Percentiles rank a stretch among this genome's conserved stretches.
phyloP scores from a whole-genome alignment of 2,329 filamentous ascomycete species.

The Hypoxylon sp. region DNA sequence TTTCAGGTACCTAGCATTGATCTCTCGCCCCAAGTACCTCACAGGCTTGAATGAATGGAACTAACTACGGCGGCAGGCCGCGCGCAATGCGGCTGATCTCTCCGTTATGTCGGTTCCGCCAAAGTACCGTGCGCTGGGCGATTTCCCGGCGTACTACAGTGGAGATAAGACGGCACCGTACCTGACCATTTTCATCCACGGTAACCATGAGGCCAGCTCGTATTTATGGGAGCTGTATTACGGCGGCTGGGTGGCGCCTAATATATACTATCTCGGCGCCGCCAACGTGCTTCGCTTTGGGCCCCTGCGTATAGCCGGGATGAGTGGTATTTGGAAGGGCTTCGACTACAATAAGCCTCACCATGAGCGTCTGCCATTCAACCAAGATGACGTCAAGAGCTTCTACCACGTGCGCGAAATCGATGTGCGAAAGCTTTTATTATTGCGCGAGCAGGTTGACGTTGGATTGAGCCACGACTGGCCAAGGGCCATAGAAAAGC shows the following conservation, averaged over 20 bases:
- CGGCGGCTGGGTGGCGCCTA: constrained; percentile 95
- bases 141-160: constrained; percentile 95
- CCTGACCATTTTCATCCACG: constrained; percentile 90
- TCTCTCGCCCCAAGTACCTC: neutral
- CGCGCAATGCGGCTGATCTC: constrained; percentile 89
- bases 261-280: constrained; percentile 96
- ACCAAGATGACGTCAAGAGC: constrained; percentile 77
- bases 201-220: constrained; percentile 94
- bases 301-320: constrained; percentile 85
- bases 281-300: constrained; percentile 89
- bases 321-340: constrained; percentile 96
- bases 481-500: constrained; percentile 85
- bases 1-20: constrained; percentile 74
- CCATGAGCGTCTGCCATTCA: constrained; percentile 88
- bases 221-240: constrained; percentile 94
- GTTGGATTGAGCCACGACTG: constrained; percentile 95
- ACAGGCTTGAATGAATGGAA: neutral
- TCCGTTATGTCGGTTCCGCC: constrained; percentile 88
- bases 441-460: constrained; percentile 88
- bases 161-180: constrained; percentile 83
- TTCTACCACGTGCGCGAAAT: constrained; percentile 93
- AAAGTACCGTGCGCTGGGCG: constrained; percentile 89
- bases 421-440: constrained; percentile 89
- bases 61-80: constrained; percentile 62
- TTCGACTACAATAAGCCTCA: constrained; percentile 88